Base-by-base conservation (phyloP, 2,329 filamentous ascomycete genomes). In the Fusarium coicis region DNA sequence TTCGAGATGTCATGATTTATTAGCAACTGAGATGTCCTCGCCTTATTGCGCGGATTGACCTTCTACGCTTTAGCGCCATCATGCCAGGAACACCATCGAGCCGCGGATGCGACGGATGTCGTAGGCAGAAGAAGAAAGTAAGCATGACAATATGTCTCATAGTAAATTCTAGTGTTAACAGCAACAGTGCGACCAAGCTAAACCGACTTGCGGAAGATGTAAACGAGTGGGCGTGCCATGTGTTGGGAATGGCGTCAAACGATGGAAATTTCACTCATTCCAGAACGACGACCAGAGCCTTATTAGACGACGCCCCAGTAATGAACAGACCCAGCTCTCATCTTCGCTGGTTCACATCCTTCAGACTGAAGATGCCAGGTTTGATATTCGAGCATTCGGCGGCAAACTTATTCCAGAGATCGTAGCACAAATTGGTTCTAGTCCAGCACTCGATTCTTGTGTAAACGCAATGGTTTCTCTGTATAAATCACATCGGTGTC, bases 51-150 rank as follows among this genome's bases (percentile, higher is more conserved):
- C 21, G 18, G 2, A 32, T 18, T 18, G 10, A 19, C 34, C 40
- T 26, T 10, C 12, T 32, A 37, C 23, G 49, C 37, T 3, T 18
- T 23, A 26, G 18, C 18, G 23, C 15, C 32, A 64, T 26, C 2
- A 73, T 73, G 70, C 70, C 70, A 6, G 70, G 70, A 53, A 73
- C 70, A 4, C 70, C 70, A 23, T 62, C 70, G 2, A 73, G 70
- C 23, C 66, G 59, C 14, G 70, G 70, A 23, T 75, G 73, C 42
- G 63, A 72, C 2, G 66, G 63, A 14, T 75, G 73, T 21, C 63
- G 73, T 15, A 71, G 46, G 15, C 73, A 74, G n/a, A 75, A 75
- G 53, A 75, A 75, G 28, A 54, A 49, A 40, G 73, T 75, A 50
- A 73, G 69, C 26, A 28, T 23, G 21, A 2, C 19, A 39, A 40